Base-by-base conservation (phyloP, 768 basidiomycete species). In the Pleurotus salmoneostramineus region DNA sequence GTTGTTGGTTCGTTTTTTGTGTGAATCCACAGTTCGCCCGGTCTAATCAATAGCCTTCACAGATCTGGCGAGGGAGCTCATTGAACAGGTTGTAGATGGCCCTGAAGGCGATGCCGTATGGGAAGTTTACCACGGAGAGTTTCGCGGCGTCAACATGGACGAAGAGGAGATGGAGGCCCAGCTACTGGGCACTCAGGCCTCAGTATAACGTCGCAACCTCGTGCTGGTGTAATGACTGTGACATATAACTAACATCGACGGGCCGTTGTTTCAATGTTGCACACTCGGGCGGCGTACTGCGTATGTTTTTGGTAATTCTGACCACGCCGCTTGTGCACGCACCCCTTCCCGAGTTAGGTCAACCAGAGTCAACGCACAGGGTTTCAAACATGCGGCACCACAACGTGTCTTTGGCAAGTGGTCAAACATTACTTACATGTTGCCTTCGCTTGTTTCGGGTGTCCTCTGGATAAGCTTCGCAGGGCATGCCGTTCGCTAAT, bases 51-150 rank as follows among this genome's bases (percentile, higher is more conserved):
- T 45, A n/a, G 3, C 27, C 56, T 50, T 43, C 34, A 32, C 31
- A n/a, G 88, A 83, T 51, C 69, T 83, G 60, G 80, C 86, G 6
- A 76, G 81, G 61, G 80, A 83, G 17, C 75, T 89, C 15, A 68
- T 89, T 50, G 87, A 88, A 56, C 68, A 79, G 17, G 83, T 89
- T n/a, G 81, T 89, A 31, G 85, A 87, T 64, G 88, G 88, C 0
- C 88, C 88, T 5, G 87, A 89, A 63, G 72, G 77, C n/a, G 87
- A 89, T 60, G 75, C 73, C 49, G 77, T 87, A 21, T 89, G 84
- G 82, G 77, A 75, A 57, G 82, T 82, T 6, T 88, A 81, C 66
- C 82, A 85, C 58, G 66, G 71, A 14, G 77, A 80, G 10, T 66
- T 66, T 45, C 77, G 81, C 15, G 72, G 74, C 21, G 73, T 69